Base-by-base conservation (phyloP, 2,329 filamentous ascomycete species). In the Penicillium decumbens region DNA sequence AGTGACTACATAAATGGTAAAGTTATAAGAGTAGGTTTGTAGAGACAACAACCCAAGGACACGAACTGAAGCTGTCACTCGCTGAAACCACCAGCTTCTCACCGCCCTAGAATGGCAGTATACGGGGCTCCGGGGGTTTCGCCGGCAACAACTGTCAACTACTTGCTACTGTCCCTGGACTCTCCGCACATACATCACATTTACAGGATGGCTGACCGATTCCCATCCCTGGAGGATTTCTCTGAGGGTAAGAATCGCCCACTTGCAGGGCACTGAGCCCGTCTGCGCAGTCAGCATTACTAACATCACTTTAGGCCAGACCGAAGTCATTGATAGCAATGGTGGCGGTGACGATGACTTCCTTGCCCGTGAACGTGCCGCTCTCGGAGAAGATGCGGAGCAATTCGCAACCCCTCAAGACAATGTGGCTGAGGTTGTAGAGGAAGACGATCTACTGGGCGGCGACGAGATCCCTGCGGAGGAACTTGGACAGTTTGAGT, bases 301-400 rank as follows among this genome's bases (percentile, higher is more conserved):
- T 54, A 45, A 38, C 28, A 35, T 42, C 20, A 50, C 12, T 56
- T 43, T 56, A 72, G 66, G 68, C 43, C 69, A 69, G 55, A 68
- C 65, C 20, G 62, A 64, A 48, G 55, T 64, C 51, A 60, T 61
- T 37, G 63, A 69, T 29, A 62, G 50, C 54, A 65, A 63, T 41
- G 59, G 60, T 29, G 56, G 52, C 50, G 56, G 72, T 87, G 84
- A 85, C 28, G 78, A 81, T 55, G 89, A 95, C 72, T 97, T 98
- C 71, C 82, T 97, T 42, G 84, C 88, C 55, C 88, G 92, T 60
- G 93, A 98, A 76, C 89, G 90, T 66, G 93, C 90, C 54, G 74
- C 86, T 15, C 83, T 98, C 6, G 93, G 93, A 58, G 93, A 95
- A 56, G 93, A 97, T 71, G 93, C 93, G 53, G 82, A 90, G 63